phyloP scores from a whole-genome alignment of 2,329 filamentous ascomycete genomes.

The Talaromyces sp. region DNA sequence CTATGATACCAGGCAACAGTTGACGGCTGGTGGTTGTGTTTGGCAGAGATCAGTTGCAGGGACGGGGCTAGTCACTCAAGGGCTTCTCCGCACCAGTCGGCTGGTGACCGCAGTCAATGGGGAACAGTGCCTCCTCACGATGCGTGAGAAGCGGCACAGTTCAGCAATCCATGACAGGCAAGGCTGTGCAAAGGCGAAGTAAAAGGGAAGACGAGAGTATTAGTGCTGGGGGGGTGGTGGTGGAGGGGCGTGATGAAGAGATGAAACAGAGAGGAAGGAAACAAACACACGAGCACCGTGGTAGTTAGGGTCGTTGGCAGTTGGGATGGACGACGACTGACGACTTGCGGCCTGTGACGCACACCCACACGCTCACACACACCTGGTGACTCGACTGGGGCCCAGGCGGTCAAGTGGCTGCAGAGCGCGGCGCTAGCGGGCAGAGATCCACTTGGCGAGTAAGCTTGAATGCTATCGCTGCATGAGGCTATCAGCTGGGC shows the following conservation, averaged over 20 bases:
- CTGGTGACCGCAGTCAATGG: slow-evolving; percentile 20
- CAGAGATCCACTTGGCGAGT: not conserved
- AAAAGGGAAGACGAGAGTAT: not conserved
- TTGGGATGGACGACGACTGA: slow-evolving; percentile 10
- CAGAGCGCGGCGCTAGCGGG: not conserved
- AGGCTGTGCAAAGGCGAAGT: not conserved
- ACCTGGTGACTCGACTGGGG: slow-evolving; percentile 33
- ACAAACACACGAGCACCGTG: not conserved
- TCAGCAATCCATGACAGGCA: slow-evolving; percentile 13
- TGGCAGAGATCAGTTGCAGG: slow-evolving; percentile 16
- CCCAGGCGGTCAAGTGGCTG: slow-evolving; percentile 21
- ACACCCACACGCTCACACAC: slow-evolving; percentile 18
- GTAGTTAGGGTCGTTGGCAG: not conserved
- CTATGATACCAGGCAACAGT: slow-evolving; percentile 24
- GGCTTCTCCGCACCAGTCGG: slow-evolving; percentile 36
- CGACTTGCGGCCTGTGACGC: slow-evolving; percentile 32
- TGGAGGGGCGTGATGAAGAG: slow-evolving; percentile 8
- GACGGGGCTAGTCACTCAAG: slow-evolving; percentile 17
- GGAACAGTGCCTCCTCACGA: slow-evolving; percentile 23
- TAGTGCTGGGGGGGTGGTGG: not conserved
- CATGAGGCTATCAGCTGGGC: not conserved
- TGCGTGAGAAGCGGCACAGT: slow-evolving; percentile 20
- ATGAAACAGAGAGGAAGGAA: slow-evolving; percentile 13
- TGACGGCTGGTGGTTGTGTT: slow-evolving; percentile 12
- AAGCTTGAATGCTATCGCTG: not conserved